Evolutionary conservation across 2,329 filamentous ascomycete species (phyloP).

Genomic region (Fusarium mexicanum): DNA sequence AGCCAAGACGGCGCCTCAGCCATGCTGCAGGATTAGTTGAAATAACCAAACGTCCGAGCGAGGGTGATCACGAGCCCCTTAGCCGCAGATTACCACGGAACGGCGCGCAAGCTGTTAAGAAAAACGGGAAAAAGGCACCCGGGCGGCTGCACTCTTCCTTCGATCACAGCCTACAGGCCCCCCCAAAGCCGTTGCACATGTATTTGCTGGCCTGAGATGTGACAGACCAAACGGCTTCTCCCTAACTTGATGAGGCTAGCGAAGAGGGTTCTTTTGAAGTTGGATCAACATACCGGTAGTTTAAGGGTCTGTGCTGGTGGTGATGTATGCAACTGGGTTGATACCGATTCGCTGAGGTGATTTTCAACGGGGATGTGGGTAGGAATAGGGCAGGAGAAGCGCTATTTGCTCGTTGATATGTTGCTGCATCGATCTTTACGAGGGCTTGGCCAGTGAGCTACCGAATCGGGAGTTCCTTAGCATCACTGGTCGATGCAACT

Average conservation of each 20-base stretch:
- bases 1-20: not conserved
- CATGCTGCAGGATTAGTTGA: conserved; percentile 18
- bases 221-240: conserved; percentile 1
- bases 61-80: not conserved
- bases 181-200: conserved; percentile 9
- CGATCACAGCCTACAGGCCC: not conserved
- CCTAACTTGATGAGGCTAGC: conserved; percentile 22
- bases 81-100: conserved; percentile 19
- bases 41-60: conserved; percentile 1
- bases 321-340: not conserved
- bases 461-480: not conserved
- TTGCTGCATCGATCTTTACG: not conserved
- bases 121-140: not conserved
- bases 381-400: not conserved
- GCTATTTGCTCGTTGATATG: not conserved
- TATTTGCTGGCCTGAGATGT: not conserved
- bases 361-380: not conserved
- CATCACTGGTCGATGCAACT: not conserved
- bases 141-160: not conserved
- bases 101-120: conserved; percentile 9
- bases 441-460: not conserved
- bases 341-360: conserved; percentile 25
- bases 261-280: conserved; percentile 17
- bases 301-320: conserved; percentile 14
- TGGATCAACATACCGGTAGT: conserved; percentile 4